A percentile compares a stretch with the other conserved stretches of the same genome.
These are phyloP conservation scores for Paramarasmius palmivorus DNA, from an alignment of 1,284 basidiomycete species.

Conservation along the genomic window DNA sequence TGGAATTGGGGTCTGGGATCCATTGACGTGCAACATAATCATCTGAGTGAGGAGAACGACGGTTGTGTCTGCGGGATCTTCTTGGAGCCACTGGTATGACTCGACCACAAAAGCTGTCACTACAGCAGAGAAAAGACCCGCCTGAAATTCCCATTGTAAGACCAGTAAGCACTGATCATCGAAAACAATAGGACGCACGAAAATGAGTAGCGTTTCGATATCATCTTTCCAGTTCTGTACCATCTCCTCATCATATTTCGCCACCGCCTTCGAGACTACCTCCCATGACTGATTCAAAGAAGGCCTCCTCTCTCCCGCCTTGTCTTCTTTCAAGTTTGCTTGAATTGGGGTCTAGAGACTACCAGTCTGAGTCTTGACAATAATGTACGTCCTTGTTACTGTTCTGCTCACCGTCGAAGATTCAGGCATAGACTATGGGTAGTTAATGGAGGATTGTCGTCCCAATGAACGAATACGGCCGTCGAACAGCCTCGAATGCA, in stretches of 20 bases:
- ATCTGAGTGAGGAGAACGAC: neutral
- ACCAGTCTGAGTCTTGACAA: too few relatives aligned
- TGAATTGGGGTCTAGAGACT: too few relatives aligned
- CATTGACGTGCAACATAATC: neutral
- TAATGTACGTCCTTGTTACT: too few relatives aligned
- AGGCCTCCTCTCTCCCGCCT: too few relatives aligned
- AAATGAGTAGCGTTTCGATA: slow-evolving; percentile 2
- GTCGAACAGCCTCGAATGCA: too few relatives aligned
- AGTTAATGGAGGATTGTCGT: too few relatives aligned
- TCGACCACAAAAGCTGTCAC: slow-evolving; percentile 9
- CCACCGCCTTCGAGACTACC: neutral
- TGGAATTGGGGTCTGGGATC: neutral
- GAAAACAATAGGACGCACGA: neutral
- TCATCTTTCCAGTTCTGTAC: neutral
- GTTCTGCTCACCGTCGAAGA: too few relatives aligned
- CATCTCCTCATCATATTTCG: neutral
- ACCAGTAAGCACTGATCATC: neutral
- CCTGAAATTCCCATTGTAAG: neutral
- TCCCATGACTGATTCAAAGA: neutral
- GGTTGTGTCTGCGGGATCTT: neutral
- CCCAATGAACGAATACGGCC: too few relatives aligned
- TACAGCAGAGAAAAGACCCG: slow-evolving; percentile 3
- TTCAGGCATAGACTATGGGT: too few relatives aligned
- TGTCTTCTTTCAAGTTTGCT: too few relatives aligned
- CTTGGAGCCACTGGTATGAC: slow-evolving; percentile 5